These are phyloP conservation scores for Mucuna pruriens DNA, from an alignment of 306 rosid genomes.

Conservation along the genomic window DNA sequence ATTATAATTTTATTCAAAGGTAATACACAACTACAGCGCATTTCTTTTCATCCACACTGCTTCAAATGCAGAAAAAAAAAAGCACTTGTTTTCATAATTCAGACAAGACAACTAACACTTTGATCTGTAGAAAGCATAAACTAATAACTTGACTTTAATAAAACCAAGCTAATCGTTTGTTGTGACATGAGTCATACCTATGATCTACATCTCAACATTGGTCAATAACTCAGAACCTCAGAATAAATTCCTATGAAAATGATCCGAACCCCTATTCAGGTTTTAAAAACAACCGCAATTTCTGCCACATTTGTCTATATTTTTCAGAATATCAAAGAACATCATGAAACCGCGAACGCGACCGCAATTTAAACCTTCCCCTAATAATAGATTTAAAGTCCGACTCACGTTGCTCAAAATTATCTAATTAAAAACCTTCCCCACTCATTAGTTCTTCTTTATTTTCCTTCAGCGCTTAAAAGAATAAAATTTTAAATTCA, in stretches of 20 bases:
- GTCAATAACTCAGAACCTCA: background rate
- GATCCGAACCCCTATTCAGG: background rate
- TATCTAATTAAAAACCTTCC: no score
- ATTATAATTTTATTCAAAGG: no score
- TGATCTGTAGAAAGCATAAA: background rate
- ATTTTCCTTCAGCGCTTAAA: background rate
- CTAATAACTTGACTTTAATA: background rate
- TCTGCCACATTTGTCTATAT: no score
- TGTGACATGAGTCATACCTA: background rate
- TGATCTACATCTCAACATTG: background rate
- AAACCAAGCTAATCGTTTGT: background rate
- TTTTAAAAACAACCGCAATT: no score
- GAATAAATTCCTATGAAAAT: background rate
- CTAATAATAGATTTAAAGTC: background rate
- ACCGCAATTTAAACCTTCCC: no score
- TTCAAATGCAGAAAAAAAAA: no score
- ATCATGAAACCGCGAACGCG: no score
- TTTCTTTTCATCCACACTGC: no score
- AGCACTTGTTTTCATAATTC: no score
- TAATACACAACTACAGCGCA: no score
- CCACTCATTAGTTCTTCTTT: no score
- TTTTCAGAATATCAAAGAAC: no score
- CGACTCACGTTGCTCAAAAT: background rate
- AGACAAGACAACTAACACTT: background rate
- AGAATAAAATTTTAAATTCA: background rate